phyloP scores from a whole-genome alignment of 2,329 filamentous ascomycete genomes.

The Grosmannia serpens region DNA sequence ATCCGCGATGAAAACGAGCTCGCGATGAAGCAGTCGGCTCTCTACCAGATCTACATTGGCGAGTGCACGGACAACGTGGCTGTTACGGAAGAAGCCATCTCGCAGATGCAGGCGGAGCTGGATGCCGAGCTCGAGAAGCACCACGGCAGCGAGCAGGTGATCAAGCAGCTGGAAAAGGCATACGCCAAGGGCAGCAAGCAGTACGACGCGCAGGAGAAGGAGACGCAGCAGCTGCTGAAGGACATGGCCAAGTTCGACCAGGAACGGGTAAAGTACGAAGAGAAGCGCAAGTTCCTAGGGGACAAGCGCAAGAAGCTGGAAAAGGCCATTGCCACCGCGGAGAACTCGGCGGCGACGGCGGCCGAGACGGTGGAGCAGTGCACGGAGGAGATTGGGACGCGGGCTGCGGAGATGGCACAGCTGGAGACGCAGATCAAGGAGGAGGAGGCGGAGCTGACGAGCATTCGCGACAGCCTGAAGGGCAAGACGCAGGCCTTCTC shows the following conservation, averaged over 20 bases:
- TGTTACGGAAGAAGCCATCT: conserved; percentile 80
- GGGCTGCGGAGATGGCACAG: conserved; percentile 59
- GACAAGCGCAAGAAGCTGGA: conserved; percentile 93
- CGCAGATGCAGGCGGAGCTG: conserved; percentile 79
- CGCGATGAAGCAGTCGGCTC: conserved; percentile 72
- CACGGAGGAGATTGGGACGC: conserved; percentile 63
- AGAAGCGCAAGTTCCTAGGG: conserved; percentile 88
- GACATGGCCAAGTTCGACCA: conserved; percentile 91
- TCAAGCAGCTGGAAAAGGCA: conserved; percentile 77
- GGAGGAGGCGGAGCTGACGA: conserved; percentile 72
- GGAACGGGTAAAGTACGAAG: conserved; percentile 92
- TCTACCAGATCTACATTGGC: conserved; percentile 85
- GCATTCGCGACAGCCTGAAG: conserved; percentile 79
- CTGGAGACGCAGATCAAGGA: conserved; percentile 65
- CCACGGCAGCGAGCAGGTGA: conserved; percentile 76
- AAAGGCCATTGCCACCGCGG: conserved; percentile 70
- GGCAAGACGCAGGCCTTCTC: conserved; percentile 94
- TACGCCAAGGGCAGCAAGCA: conserved; percentile 77
- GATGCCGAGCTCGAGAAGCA: conserved; percentile 86
- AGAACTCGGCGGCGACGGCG: conserved; percentile 62
- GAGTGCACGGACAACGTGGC: conserved; percentile 82
- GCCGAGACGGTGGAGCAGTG: conserved; percentile 69
- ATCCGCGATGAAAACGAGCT: conserved; percentile 92
- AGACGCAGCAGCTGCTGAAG: conserved; percentile 66
- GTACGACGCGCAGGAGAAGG: conserved; percentile 71